Evolutionary conservation across 2,329 filamentous ascomycete species (phyloP), one percentile per base, ranked within the genome.

Genomic region (Trichoderma semiorbis): DNA sequence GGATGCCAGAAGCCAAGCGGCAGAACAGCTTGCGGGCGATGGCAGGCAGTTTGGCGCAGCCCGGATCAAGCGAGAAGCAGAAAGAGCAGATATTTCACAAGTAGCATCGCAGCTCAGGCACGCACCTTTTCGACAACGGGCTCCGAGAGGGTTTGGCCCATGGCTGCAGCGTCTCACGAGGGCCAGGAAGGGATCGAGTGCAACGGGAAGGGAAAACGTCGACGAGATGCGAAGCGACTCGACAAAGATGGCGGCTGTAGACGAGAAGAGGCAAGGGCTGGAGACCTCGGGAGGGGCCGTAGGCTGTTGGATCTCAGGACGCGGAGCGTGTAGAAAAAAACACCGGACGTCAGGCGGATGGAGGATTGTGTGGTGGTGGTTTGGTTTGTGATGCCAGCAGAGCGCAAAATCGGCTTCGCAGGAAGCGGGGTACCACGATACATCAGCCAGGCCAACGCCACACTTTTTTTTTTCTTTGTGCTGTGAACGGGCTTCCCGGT

Each of bases 141-240:
- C 88, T 99, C 96, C 80, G 95, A 98, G 81, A 99, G 91, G 84
- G 96, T 99, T 88, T 99, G 96, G 89, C 96, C 96, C 96, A 99
- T 99, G 85, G 75, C 76, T 79, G 69, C 75, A 75, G 73, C 75
- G 75, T 71, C 64, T 73, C 72, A 74, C 69, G 70, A 67, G 70
- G 71, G 69, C 71, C 68, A 69, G 63, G 63, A 62, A 57, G 43
- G 62, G 43, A 71, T 61, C 64, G 66, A 69, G 60, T 43, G 24
- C 53, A 30, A 21, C 47, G 66, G 43, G 53, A 32, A 11, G 34
- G 74, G 62, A 58, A 43, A 60, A 65, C 62, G 60, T 28, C 60
- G 62, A 47, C 30, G 53, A 50, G 53, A 32, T 26, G 50, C 62
- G 39, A 36, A 50, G 61, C 32, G 50, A 47, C 36, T 60, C 26